A percentile compares a stretch with the other conserved stretches of the same genome.
Conservation (phyloP, 441 rosid species). For the Lepidium campestre region DNA sequence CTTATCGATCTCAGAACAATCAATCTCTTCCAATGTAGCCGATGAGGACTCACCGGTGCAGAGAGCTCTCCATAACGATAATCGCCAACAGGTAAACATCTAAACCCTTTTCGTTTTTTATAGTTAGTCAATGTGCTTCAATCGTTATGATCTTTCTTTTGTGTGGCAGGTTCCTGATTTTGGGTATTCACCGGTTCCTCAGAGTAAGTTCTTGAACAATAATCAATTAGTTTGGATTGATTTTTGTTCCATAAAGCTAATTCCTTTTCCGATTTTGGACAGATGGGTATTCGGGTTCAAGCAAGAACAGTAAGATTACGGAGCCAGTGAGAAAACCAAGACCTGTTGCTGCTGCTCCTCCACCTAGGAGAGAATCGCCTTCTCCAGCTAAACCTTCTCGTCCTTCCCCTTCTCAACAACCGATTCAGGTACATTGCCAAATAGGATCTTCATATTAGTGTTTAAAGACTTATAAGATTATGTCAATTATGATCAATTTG, state of each 20-base stretch:
- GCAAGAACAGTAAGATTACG: constrained; percentile 53
- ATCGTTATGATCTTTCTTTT: neutral
- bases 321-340: constrained; percentile 68
- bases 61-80: constrained; percentile 54
- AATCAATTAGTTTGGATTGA: constrained; percentile 8
- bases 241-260: constrained; percentile 9
- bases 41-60: constrained; percentile 89
- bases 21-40: constrained; percentile 36
- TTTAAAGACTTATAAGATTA: neutral
- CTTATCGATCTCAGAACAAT: constrained; percentile 7
- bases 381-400: constrained; percentile 43
- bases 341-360: constrained; percentile 29
- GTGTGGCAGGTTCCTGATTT: constrained; percentile 29
- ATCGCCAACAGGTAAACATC: constrained; percentile 67
- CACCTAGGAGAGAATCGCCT: constrained; percentile 48
- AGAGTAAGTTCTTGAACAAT: constrained; percentile 15
- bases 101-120: neutral
- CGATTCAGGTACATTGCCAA: constrained; percentile 39
- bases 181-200: constrained; percentile 30
- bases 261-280: neutral
- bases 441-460: neutral
- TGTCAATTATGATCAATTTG: neutral
- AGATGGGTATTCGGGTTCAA: constrained; percentile 88
- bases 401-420: constrained; percentile 44
- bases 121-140: constrained; percentile 1